phyloP scores from a whole-genome alignment of 257 asterid species.

The Gardenia jasminoides region DNA sequence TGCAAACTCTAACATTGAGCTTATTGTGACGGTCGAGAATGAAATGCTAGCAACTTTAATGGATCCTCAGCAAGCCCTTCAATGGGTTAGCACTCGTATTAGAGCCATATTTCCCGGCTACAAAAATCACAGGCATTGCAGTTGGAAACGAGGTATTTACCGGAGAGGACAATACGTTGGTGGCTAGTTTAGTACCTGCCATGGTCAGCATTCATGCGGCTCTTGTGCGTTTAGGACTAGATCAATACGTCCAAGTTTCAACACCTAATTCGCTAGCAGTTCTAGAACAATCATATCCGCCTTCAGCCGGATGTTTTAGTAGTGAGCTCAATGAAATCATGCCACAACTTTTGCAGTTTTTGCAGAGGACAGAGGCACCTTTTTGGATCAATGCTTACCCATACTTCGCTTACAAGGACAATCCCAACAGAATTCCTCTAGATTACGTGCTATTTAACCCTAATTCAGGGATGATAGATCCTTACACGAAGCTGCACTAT shows the following conservation, averaged over 20 bases:
- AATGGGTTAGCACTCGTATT: conserved; percentile 67
- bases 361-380: conserved; percentile 57
- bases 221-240: conserved; percentile 43
- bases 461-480: conserved; percentile 66
- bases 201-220: conserved; percentile 72
- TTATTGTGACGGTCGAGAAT: conserved; percentile 77
- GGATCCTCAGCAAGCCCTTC: conserved; percentile 57
- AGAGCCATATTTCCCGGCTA: conserved; percentile 65
- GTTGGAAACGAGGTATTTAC: conserved; percentile 84
- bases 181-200: conserved; percentile 66
- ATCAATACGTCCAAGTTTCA: conserved; percentile 60
- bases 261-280: conserved; percentile 71
- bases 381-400: conserved; percentile 96
- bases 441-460: conserved; percentile 73
- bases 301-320: conserved; percentile 72
- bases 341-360: conserved; percentile 59
- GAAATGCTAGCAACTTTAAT: conserved; percentile 42
- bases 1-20: conserved; percentile 62
- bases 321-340: conserved; percentile 46
- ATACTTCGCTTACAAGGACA: conserved; percentile 78
- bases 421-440: conserved; percentile 47
- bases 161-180: conserved; percentile 55
- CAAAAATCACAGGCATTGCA: conserved; percentile 74
- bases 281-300: conserved; percentile 68
- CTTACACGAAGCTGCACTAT: conserved; percentile 54